Evolutionary conservation across 495 filamentous ascomycete genomes (phyloP).

Genomic region (Neurospora sp.): DNA sequence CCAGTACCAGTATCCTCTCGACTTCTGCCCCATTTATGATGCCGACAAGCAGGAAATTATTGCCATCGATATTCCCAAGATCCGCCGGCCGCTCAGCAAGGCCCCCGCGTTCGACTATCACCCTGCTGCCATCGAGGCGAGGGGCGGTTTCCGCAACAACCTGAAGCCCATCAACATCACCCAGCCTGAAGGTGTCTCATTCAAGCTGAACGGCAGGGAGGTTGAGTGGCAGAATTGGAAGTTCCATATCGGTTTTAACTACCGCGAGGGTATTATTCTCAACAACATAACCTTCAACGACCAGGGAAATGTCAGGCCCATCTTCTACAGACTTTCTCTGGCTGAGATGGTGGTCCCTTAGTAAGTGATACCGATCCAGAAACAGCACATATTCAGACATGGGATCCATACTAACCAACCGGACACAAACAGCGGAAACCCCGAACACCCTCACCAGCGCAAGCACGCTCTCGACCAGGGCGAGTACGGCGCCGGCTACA

Average conservation of each 20-base stretch:
- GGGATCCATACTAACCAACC: background rate
- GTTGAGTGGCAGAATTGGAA: constrained; percentile 94
- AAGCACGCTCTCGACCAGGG: constrained; percentile 94
- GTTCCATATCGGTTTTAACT: constrained; percentile 91
- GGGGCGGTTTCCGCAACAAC: constrained; percentile 68
- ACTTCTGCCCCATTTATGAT: constrained; percentile 92
- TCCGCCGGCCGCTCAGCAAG: constrained; percentile 69
- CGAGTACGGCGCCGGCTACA: constrained; percentile 90
- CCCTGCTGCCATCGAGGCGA: constrained; percentile 57
- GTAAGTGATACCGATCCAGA: background rate
- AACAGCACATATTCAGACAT: background rate
- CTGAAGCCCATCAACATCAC: constrained; percentile 93
- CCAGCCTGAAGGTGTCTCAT: constrained; percentile 89
- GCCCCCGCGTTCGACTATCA: constrained; percentile 72
- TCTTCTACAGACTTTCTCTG: constrained; percentile 88
- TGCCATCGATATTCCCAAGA: constrained; percentile 77
- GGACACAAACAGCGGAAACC: constrained; percentile 48
- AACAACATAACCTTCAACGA: constrained; percentile 90
- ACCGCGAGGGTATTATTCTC: constrained; percentile 86
- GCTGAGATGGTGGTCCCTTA: constrained; percentile 97
- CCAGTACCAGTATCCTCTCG: constrained; percentile 85
- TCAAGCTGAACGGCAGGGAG: constrained; percentile 66
- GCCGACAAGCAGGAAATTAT: constrained; percentile 74
- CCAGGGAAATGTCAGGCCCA: constrained; percentile 64
- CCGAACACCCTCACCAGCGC: constrained; percentile 82